Evolutionary conservation across 2,329 filamentous ascomycete genomes (phyloP).

Genomic region (Fusarium miscanthi): DNA sequence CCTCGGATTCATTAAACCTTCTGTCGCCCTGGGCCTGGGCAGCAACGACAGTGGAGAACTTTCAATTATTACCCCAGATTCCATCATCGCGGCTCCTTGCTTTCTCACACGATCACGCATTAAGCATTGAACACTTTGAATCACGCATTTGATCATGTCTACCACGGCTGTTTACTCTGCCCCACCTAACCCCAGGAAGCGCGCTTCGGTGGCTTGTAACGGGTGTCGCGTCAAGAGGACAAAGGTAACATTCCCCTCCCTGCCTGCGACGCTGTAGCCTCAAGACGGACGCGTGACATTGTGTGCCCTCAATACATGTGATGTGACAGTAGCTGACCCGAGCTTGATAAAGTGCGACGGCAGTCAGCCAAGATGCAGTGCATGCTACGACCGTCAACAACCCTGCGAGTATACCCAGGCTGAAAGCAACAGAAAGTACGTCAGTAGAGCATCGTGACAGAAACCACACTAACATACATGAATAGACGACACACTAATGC

Average conservation of each 20-base stretch:
- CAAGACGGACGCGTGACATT: not conserved
- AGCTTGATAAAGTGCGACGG: not conserved
- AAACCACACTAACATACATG: rapidly evolving
- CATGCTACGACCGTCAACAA: slow-evolving; percentile 4
- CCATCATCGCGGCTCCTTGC: not conserved
- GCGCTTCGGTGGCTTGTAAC: slow-evolving; percentile 14
- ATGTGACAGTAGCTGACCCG: not conserved
- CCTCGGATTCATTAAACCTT: not conserved
- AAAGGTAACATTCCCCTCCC: not conserved
- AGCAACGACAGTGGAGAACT: not conserved
- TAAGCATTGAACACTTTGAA: not conserved
- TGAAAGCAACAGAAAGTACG: slow-evolving; percentile 13
- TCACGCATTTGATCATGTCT: not conserved
- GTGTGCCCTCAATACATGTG: no score
- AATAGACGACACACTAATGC: slow-evolving; percentile 5
- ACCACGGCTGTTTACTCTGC: not conserved
- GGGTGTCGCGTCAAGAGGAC: slow-evolving; percentile 8
- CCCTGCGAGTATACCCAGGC: slow-evolving; percentile 7
- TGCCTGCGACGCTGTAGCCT: not conserved
- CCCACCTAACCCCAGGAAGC: slow-evolving; percentile 6
- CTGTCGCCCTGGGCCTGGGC: not conserved
- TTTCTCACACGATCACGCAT: not conserved
- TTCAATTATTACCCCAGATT: not conserved
- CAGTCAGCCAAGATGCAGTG: slow-evolving; percentile 7
- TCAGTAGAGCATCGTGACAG: rapidly evolving